Evolutionary conservation across 257 asterid species (phyloP), one percentile per base, ranked within the genome.

Genomic region (Nicotiana obtusifolia): DNA sequence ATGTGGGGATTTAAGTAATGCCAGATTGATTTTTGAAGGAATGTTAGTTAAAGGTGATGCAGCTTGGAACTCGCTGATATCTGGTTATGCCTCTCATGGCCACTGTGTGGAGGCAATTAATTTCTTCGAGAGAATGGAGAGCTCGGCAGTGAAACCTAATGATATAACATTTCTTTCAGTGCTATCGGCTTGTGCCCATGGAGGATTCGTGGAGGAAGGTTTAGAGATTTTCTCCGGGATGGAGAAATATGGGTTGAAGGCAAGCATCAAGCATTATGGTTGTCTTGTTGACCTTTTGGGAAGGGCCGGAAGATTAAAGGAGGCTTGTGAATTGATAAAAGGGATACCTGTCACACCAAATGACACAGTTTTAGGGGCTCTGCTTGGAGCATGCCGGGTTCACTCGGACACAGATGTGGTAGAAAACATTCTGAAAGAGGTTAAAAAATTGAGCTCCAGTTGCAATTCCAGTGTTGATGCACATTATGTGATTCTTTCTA

Each of bases 131-230:
- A 73, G 69, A 88, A 93, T 94, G 97, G 92, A 87, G 86, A 75
- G 77, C 66, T 82, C 88, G 0, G 88, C 87, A 26, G 88, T 86
- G 80, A 86, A 81, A 71, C 95, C 91, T 2, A 89, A 94, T 28
- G 83, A 71, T 56, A 88, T 94, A 71, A 93, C 98, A 16, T 90
- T 92, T 78, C 86, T 94, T 0, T 87, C 93, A 35, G 90, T 94
- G 83, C 87, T 93, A 60, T 88, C 95, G 13, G 98, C 97, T 35
- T 94, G 97, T 84, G 94, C 88, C 8, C 97, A 93, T 78, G 94
- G 96, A 24, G 97, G 98, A 83, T 84, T 89, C 61, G 92, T 91
- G 54, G 89, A 94, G 61, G 90, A 91, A 87, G 97, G 98, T 71
- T 83, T 94, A 66, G 86, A 87, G 67, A 73, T 82, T 28, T 93